Evolutionary conservation across 2,329 filamentous ascomycete genomes (phyloP), one percentile per base, ranked within the genome.

Genomic region (Penicillium hordei): DNA sequence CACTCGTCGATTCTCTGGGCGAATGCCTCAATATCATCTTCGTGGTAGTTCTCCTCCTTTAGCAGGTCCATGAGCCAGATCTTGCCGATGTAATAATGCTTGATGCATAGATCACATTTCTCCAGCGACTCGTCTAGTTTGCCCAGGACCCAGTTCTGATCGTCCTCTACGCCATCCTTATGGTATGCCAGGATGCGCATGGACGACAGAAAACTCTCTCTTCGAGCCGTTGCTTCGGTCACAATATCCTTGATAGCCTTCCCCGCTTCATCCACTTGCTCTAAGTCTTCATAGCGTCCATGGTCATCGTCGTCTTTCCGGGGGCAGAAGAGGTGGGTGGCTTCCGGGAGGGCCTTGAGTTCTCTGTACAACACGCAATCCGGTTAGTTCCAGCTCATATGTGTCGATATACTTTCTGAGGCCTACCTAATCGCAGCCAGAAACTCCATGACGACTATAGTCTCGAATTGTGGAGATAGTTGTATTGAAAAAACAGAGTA

Each of bases 1-100:
- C 83, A 79, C 34, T 78, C 74, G 61, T 88, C 81, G 25, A 90
- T 76, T 60, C 86, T 78, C 15, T 81, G 76, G 55, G 82, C 78
- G 60, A 90, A 82, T 33, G 73, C 72, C 57, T 77, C 74, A 42
- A 80, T 77, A 54, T 80, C 78, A 44, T 74, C 72, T 23, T 79
- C 78, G 38, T 79, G 76, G 52, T 79, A 80, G 40, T 73, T 73
- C 81, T 87, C 83, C 81, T 87, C 83, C 65, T 83, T 80, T 54
- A 91, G 78, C 48, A 83, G 79, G 59, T 86, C 83, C 33, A 90
- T 76, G 61, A 89, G 83, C 55, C 79, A 76, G 59, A 83, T 83
- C 60, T 89, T 87, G 31, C 82, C 83, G 69, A 85, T 86, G 72
- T 93, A 89, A 83, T 90, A 93, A 65, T 87, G 87, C 60, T 86